Conservation (phyloP, 164 flowering plant genomes). For the Piper betle region DNA sequence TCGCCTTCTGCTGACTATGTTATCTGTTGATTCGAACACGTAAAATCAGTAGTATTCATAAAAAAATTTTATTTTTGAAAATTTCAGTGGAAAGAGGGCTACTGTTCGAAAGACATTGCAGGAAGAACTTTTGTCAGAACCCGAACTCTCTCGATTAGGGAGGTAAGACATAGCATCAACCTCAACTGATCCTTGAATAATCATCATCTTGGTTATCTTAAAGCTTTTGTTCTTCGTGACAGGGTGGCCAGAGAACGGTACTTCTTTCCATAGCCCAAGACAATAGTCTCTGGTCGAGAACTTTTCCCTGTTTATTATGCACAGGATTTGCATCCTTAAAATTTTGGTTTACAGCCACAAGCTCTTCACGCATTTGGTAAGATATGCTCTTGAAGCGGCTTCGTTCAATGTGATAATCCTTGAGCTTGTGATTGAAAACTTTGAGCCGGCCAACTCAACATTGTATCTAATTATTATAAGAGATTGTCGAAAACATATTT, state of each 20-base stretch:
- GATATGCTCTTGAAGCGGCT: no score
- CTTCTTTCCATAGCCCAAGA: neutral
- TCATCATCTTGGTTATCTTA: neutral
- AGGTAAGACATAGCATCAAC: constrained; percentile 10
- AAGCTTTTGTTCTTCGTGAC: neutral
- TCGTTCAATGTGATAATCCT: no score
- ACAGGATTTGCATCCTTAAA: no score
- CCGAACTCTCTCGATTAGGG: constrained; percentile 21
- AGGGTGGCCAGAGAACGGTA: constrained; percentile 1
- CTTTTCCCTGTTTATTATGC: no score
- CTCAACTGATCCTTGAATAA: neutral
- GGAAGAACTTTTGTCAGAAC: constrained; percentile 19
- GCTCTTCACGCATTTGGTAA: no score
- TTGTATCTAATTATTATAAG: no score
- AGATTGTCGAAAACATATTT: no score
- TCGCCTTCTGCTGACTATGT: neutral
- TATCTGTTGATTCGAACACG: neutral
- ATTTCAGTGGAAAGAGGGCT: constrained; percentile 7
- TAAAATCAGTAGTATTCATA: neutral
- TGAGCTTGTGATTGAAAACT: no score
- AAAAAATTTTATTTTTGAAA: neutral
- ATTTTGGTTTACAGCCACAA: no score
- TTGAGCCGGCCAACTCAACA: no score
- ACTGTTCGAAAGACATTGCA: constrained; percentile 10
- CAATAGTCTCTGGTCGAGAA: no score